These are phyloP conservation scores for Dioscorea alata DNA, from an alignment of 106 monocot genomes.

Conservation along the genomic window DNA sequence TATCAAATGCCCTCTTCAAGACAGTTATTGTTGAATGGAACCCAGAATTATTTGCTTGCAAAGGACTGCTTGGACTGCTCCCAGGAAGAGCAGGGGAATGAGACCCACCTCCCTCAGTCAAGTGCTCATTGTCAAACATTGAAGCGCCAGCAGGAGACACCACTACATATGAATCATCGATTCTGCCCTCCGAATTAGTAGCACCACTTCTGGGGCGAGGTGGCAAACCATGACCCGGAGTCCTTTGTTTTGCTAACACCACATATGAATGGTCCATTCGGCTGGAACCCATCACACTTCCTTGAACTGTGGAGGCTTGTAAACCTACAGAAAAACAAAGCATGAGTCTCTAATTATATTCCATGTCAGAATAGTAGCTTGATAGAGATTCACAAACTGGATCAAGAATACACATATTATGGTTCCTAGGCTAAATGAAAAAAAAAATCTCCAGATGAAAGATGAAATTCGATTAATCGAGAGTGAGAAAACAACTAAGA, in stretches of 20 bases:
- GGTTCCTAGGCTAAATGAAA: background rate
- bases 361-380: background rate
- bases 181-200: conserved; percentile 19
- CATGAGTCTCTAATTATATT: background rate
- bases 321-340: conserved; percentile 29
- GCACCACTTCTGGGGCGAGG: conserved; percentile 47
- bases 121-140: conserved; percentile 60
- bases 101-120: conserved; percentile 29
- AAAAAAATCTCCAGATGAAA: background rate
- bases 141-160: conserved; percentile 81
- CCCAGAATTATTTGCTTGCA: conserved; percentile 38
- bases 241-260: conserved; percentile 61
- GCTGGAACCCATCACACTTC: conserved; percentile 56
- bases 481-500: background rate
- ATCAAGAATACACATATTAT: background rate
- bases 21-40: conserved; percentile 76
- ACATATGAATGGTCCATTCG: conserved; percentile 89
- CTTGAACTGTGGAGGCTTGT: conserved; percentile 67
- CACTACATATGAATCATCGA: conserved; percentile 85
- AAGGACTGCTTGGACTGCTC: conserved; percentile 13
- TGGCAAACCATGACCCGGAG: conserved; percentile 43
- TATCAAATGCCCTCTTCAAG: conserved; percentile 85
- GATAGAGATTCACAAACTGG: background rate
- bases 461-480: background rate
- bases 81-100: conserved; percentile 27